Percentiles rank a stretch among this genome's conserved stretches.
These are phyloP conservation scores for Periglandula ipomoeae DNA, from an alignment of 2,329 filamentous ascomycete genomes.

Conservation along the genomic window DNA sequence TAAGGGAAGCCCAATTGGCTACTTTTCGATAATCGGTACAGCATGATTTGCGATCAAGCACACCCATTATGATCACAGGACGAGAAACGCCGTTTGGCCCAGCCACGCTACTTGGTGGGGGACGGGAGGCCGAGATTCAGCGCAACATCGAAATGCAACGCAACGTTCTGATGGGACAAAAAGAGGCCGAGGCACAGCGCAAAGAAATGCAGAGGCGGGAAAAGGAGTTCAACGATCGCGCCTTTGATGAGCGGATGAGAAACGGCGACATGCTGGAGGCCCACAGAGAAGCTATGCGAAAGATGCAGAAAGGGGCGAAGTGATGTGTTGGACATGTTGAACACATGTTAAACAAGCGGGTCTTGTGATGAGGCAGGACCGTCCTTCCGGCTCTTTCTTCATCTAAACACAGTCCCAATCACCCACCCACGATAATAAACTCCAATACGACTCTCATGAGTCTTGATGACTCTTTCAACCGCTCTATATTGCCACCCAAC, in stretches of 20 bases:
- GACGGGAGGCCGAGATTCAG: conserved; percentile 32
- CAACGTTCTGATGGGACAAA: conserved; percentile 49
- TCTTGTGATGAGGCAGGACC: neutral
- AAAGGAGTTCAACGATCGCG: conserved; percentile 49
- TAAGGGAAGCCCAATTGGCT: conserved; percentile 51
- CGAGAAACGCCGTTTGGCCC: conserved; percentile 31
- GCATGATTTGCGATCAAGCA: conserved; percentile 44
- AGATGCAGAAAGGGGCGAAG: conserved; percentile 50
- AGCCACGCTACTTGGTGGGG: conserved; percentile 21
- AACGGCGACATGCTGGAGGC: conserved; percentile 64
- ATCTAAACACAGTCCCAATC: neutral
- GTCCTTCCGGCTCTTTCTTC: neutral
- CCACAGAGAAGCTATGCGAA: conserved; percentile 71
- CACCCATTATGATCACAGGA: conserved; percentile 24
- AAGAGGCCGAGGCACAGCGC: conserved; percentile 51
- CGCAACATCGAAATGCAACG: conserved; percentile 45
- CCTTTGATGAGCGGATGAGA: conserved; percentile 68
- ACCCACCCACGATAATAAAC: too few relatives aligned
- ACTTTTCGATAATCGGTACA: conserved; percentile 59
- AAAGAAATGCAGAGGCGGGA: conserved; percentile 49
- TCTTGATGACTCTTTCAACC: too few relatives aligned
- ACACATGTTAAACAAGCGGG: neutral
- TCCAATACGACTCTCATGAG: too few relatives aligned
- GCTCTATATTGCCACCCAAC: too few relatives aligned
- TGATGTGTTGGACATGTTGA: neutral